Evolutionary conservation across 441 rosid genomes (phyloP).

Genomic region (Pelargonium myrrhifolium): DNA sequence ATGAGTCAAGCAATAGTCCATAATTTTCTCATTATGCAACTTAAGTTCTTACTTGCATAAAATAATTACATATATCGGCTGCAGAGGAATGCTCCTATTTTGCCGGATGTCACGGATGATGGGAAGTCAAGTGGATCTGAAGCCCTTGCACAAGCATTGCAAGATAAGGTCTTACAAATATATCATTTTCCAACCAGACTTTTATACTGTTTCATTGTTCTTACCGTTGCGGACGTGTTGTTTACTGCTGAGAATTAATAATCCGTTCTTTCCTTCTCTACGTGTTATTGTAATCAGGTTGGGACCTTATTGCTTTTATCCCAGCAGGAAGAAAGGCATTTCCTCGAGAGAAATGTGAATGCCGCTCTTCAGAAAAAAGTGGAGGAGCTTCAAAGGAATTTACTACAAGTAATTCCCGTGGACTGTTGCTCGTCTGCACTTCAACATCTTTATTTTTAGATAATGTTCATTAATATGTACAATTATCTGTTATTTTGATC

Average conservation of each 20-base stretch:
- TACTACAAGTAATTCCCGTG: slow-evolving; percentile 54
- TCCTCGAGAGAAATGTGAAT: slow-evolving; percentile 76
- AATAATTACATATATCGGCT: slow-evolving; percentile 16
- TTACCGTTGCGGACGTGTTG: slow-evolving; percentile 7
- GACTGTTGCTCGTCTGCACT: not conserved
- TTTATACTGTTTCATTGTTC: not conserved
- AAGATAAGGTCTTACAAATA: slow-evolving; percentile 63
- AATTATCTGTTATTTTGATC: no score
- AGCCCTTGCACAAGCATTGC: slow-evolving; percentile 72
- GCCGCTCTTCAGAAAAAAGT: slow-evolving; percentile 74
- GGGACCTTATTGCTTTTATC: slow-evolving; percentile 75
- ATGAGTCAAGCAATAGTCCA: not conserved
- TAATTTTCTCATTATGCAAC: not conserved
- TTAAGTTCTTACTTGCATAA: slow-evolving; percentile 6
- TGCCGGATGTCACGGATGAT: slow-evolving; percentile 21
- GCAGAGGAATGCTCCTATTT: slow-evolving; percentile 38
- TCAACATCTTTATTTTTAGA: no score
- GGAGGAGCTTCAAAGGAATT: slow-evolving; percentile 85
- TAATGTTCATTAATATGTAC: no score
- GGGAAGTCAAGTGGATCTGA: slow-evolving; percentile 42
- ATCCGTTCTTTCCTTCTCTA: slow-evolving; percentile 14
- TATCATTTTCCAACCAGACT: not conserved
- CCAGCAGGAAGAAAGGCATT: slow-evolving; percentile 93
- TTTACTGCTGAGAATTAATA: slow-evolving; percentile 2
- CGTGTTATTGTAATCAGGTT: slow-evolving; percentile 45